Percentiles rank a stretch among this genome's conserved stretches.
Conservation (phyloP, 371 early-diverging fungal species). For the Mucor lusitanicus region DNA sequence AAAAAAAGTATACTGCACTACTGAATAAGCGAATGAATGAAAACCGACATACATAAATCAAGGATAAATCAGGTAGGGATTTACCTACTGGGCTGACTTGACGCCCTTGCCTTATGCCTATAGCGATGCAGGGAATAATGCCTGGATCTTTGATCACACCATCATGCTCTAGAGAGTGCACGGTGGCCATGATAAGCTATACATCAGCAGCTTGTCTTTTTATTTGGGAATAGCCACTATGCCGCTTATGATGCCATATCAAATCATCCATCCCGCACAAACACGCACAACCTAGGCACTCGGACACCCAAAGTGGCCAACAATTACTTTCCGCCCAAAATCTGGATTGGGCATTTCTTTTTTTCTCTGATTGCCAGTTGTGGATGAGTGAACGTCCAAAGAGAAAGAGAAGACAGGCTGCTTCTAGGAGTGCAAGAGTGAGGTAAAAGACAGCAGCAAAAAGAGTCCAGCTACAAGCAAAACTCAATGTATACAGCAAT, state of each 20-base stretch:
- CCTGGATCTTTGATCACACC: too few species aligned
- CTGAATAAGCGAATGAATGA: too few species aligned
- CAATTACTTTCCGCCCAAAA: neutral
- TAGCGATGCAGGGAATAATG: too few species aligned
- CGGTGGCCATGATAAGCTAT: neutral
- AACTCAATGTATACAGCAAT: conserved; percentile 51
- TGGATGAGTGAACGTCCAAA: conserved; percentile 48
- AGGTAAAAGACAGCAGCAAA: conserved; percentile 5
- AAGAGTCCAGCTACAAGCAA: neutral
- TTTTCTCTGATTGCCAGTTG: neutral
- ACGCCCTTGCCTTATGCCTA: too few species aligned
- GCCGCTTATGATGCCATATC: conserved; percentile 39
- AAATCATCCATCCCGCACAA: too few species aligned
- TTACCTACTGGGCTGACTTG: too few species aligned
- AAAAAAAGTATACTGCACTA: too few species aligned
- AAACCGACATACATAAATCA: too few species aligned
- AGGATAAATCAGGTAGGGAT: too few species aligned
- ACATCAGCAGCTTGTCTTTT: neutral
- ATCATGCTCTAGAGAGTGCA: too few species aligned
- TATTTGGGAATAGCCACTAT: neutral
- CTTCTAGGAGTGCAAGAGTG: conserved; percentile 12
- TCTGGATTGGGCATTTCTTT: neutral
- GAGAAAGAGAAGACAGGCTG: conserved; percentile 43
- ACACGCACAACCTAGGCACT: conserved; percentile 10
- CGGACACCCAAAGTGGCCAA: neutral